Base-by-base conservation (phyloP, 345 rosid genomes). In the Cardamine resedifolia region DNA sequence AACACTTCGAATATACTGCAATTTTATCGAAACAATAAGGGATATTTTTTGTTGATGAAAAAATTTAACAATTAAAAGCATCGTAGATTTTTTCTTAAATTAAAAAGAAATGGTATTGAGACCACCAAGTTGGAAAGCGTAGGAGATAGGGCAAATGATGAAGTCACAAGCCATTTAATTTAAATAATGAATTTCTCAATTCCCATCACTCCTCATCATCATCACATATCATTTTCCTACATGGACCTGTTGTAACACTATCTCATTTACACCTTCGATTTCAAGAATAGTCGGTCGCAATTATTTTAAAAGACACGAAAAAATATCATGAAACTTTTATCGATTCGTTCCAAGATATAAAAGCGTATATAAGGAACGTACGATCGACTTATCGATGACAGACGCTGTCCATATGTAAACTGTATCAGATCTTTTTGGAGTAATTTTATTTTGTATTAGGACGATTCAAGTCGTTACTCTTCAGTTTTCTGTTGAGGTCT, bases 101-200 rank as follows among this genome's bases (percentile, higher is more conserved):
- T 39, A 30, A 47, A 53, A 23, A 18, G 43, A 53, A 21, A 61
- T 3, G 21, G n/a, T 23, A 12, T 6, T 61, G 70, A 76, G 75
- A 76, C 75, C 70, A 75, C 75, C 70, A 76, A 69, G 70, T 62
- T 76, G 65, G 52, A 55, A 69, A 53, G 74, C 65, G 45, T 75
- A 52, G 64, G 58, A 53, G 62, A 43, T 23, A 68, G 63, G 28
- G 53, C 8, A 49, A 69, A 76, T 76, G 79, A 76, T 76, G 79
- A 69, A 69, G 44, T 47, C 70, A 69, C 75, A 47, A 75, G 74
- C 56, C 79, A 68, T 76, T 24, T 19, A 56, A 52, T 20, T 39
- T 50, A 39, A 50, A 74, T 10, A 68, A 43, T 61, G 5, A 68
- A 23, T 64, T 68, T 60, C 33, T 75, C 64, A 27, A 68, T 60